A percentile compares a stretch with the other conserved stretches of the same genome.
phyloP scores from a whole-genome alignment of 768 basidiomycete genomes.

The Sistotremastrum niveocremeum region DNA sequence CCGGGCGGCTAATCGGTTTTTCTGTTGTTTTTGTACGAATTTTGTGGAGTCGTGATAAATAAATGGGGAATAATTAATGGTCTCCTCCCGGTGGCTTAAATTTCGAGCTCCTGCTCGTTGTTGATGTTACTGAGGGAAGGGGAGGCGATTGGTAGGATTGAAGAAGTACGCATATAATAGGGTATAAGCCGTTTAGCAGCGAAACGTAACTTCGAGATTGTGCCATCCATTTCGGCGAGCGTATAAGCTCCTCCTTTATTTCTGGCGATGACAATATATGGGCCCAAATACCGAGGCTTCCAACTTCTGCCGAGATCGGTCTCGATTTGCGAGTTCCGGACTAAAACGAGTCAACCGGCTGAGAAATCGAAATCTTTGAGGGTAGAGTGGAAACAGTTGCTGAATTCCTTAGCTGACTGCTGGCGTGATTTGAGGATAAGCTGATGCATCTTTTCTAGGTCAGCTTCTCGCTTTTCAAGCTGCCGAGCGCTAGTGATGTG shows the following conservation, averaged over 20 bases:
- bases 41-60: too few relatives aligned
- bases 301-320: too few relatives aligned
- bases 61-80: too few relatives aligned
- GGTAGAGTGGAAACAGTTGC: slow-evolving; percentile 4
- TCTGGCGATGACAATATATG: slow-evolving; percentile 11
- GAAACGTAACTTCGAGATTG: slow-evolving; percentile 6
- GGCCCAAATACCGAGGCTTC: slow-evolving; percentile 15
- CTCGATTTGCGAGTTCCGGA: too few relatives aligned
- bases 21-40: too few relatives aligned
- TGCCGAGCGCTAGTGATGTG: too few relatives aligned
- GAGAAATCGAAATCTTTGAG: slow-evolving; percentile 16
- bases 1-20: too few relatives aligned
- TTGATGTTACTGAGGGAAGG: too few relatives aligned
- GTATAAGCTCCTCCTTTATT: slow-evolving; percentile 14
- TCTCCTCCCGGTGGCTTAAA: too few relatives aligned
- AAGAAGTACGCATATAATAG: too few relatives aligned
- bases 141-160: too few relatives aligned
- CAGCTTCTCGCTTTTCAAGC: slow-evolving; percentile 6
- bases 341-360: slow-evolving; percentile 16
- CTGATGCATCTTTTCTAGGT: slow-evolving; percentile 3
- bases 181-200: slow-evolving; percentile 14
- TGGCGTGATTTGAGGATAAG: slow-evolving; percentile 4
- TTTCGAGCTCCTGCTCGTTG: too few relatives aligned
- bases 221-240: slow-evolving; percentile 15
- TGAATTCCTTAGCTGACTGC: slow-evolving; percentile 6